Percentiles rank a stretch among this genome's conserved stretches.
These are phyloP conservation scores for Geotrichum restrictum DNA, from an alignment of 1,139 yeast genomes.

Conservation along the genomic window DNA sequence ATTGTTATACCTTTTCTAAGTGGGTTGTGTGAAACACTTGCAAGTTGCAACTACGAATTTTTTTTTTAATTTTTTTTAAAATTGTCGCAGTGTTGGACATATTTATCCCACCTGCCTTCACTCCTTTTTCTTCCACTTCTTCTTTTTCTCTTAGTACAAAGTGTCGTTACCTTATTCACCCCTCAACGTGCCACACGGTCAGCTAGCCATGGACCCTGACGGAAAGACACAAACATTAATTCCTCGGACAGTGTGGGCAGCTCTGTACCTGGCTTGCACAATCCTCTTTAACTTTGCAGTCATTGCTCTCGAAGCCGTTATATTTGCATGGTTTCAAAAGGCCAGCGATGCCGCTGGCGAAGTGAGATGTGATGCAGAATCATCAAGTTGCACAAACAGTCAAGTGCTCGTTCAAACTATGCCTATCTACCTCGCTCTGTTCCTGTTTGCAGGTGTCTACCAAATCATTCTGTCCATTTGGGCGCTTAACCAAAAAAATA, in stretches of 20 bases:
- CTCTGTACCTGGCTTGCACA: conserved; percentile 9
- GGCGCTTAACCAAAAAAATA: conserved; percentile 46
- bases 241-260: conserved; percentile 16
- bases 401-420: conserved; percentile 33
- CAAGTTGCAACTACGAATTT: neutral
- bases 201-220: neutral
- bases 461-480: conserved; percentile 44
- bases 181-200: neutral
- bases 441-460: conserved; percentile 46
- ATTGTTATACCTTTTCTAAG: too few species aligned
- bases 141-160: conserved; percentile 21
- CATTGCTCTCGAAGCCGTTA: conserved; percentile 15
- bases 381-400: conserved; percentile 23
- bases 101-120: conserved; percentile 1
- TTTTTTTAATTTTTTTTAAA: neutral
- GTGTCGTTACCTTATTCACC: neutral
- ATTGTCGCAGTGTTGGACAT: neutral
- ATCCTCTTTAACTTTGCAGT: conserved; percentile 16
- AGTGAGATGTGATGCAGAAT: conserved; percentile 31
- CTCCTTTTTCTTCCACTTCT: conserved; percentile 22
- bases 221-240: conserved; percentile 3
- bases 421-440: conserved; percentile 44
- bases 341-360: conserved; percentile 27
- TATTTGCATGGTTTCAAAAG: conserved; percentile 25
- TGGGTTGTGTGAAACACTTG: too few species aligned